A percentile compares a stretch with the other conserved stretches of the same genome.
Conservation (phyloP, 371 early-diverging fungal genomes). For the Mucor sp. region DNA sequence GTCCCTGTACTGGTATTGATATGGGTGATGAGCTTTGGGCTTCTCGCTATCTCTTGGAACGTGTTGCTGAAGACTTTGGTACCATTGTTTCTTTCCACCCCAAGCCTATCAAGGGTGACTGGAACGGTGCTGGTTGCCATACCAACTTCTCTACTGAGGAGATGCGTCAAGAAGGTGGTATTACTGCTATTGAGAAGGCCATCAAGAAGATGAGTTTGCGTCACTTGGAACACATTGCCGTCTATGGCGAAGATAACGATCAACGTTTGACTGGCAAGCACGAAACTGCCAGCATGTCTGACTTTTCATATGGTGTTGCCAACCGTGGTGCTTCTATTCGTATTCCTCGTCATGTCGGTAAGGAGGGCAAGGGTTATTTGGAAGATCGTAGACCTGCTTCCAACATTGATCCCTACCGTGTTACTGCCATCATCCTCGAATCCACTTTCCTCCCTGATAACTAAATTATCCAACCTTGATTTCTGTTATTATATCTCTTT, state of each 20-base stretch:
- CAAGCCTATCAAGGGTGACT: slow-evolving; percentile 62
- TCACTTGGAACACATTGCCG: slow-evolving; percentile 63
- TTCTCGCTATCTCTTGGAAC: slow-evolving; percentile 57
- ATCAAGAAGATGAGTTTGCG: slow-evolving; percentile 55
- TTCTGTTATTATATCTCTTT: background rate
- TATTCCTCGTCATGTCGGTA: slow-evolving; percentile 66
- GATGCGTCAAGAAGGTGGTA: slow-evolving; percentile 63
- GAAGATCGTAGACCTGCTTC: slow-evolving; percentile 69
- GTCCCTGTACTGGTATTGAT: slow-evolving; percentile 61
- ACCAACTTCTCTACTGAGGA: slow-evolving; percentile 61
- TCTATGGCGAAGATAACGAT: slow-evolving; percentile 68
- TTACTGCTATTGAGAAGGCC: slow-evolving; percentile 56
- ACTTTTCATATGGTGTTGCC: slow-evolving; percentile 65
- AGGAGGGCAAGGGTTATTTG: slow-evolving; percentile 61
- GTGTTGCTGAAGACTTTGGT: slow-evolving; percentile 65
- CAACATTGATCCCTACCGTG: slow-evolving; percentile 68
- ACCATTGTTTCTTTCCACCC: slow-evolving; percentile 58
- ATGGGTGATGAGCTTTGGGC: slow-evolving; percentile 64
- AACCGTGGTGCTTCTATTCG: slow-evolving; percentile 71
- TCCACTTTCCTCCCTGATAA: slow-evolving; percentile 38
- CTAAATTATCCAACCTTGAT: background rate
- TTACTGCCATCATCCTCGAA: slow-evolving; percentile 60
- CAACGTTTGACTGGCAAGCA: slow-evolving; percentile 63
- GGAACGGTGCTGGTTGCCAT: slow-evolving; percentile 61
- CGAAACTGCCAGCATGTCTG: slow-evolving; percentile 61